Base-by-base conservation (phyloP, 2,329 filamentous ascomycete genomes). In the Xylariaceae sp. region DNA sequence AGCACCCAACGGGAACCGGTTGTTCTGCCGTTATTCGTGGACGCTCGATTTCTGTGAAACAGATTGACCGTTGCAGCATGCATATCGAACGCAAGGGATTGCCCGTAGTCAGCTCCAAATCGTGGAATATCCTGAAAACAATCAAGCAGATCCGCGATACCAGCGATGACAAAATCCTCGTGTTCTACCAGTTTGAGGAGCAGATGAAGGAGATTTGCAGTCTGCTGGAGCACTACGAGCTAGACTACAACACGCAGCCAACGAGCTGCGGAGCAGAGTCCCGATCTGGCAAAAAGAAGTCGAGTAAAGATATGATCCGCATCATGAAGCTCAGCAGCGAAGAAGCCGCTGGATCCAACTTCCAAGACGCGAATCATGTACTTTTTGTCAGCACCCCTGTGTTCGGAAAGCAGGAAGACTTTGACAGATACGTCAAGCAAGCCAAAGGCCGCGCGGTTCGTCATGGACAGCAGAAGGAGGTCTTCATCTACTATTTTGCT, bases 311-410 rank as follows among this genome's bases (percentile, higher is more conserved):
- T 4, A 48, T 53, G 49, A 52, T 77, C 1, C 67, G 76, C 15
- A 62, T 79, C 3, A 69, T 78, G 54, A 72, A 71, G 37, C 70
- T 78, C 39, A 74, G 73, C 65, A 71, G 70, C 7, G 66, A 71
- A 3, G 72, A 75, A 35, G 73, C 75, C 2, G 74, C 77, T 0
- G 77, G 77, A 0, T 73, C 71, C 23, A 78, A 79, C 60, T 66
- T 78, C 10, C 73, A 73, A 9, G 68, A 72, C 18, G 76, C 76
- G 0, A 77, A 75, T 57, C 76, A 78, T 56, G 67, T 78, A 53
- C 70, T 79, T 48, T 78, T 78, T 55, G 69, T 72, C 0, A 73
- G 69, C 4, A 73, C 76, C 0, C 68, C 72, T 4, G 52, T 73
- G 11, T 72, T 69, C 17, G 62, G 63, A 4, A 66, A 73, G 52